Evolutionary conservation across 441 rosid genomes (phyloP).

Genomic region (Hypseocharis bilobata): DNA sequence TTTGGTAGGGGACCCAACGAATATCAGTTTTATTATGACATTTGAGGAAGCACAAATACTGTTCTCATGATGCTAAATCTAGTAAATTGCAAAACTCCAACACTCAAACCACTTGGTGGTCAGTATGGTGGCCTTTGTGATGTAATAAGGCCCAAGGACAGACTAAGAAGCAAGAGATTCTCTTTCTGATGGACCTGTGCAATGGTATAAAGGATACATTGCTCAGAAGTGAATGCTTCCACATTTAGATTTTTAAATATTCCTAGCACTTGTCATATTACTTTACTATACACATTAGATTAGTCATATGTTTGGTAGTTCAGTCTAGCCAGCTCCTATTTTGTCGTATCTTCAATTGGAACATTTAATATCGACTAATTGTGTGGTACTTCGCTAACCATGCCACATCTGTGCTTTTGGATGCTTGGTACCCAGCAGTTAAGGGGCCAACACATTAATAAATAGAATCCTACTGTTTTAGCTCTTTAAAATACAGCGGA

Average conservation of each 20-base stretch:
- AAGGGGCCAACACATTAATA: background rate
- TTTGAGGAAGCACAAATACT: too few species aligned
- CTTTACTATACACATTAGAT: too few species aligned
- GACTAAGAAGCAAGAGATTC: background rate
- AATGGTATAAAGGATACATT: background rate
- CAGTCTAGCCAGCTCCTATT: too few species aligned
- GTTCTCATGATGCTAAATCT: too few species aligned
- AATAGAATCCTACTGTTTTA: background rate
- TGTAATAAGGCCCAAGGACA: background rate
- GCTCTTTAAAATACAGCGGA: background rate
- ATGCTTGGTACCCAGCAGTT: background rate
- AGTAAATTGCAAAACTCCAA: background rate
- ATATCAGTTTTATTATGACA: too few species aligned
- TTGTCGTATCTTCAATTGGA: too few species aligned
- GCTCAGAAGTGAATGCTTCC: background rate
- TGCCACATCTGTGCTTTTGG: background rate
- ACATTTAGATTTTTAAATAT: background rate
- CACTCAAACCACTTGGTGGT: background rate
- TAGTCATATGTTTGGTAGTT: too few species aligned
- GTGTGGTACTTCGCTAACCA: too few species aligned
- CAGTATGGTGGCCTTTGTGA: background rate
- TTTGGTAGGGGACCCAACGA: too few species aligned
- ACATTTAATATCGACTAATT: too few species aligned
- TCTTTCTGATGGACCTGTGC: background rate
- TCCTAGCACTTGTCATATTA: background rate